These are phyloP conservation scores for Xylaria intraflava DNA, from an alignment of 495 filamentous ascomycete genomes.

Conservation along the genomic window DNA sequence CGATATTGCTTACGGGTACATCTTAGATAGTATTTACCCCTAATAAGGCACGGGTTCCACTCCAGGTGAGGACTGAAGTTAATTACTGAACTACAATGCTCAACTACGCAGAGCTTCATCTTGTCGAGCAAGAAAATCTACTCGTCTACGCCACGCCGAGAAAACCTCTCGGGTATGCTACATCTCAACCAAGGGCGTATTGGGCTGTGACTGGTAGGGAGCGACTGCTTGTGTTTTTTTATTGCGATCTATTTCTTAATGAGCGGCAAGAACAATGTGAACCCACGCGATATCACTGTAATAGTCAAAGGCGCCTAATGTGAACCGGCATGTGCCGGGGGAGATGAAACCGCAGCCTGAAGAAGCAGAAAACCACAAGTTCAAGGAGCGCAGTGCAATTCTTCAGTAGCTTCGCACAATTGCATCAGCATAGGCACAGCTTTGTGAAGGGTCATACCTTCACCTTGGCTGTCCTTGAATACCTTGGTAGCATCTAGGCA, in stretches of 20 bases:
- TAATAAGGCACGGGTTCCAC: too few relatives aligned
- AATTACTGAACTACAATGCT: too few relatives aligned
- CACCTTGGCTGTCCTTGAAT: conserved; percentile 2
- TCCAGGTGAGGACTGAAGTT: too few relatives aligned
- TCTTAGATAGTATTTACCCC: too few relatives aligned
- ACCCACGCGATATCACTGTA: neutral
- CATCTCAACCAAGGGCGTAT: too few relatives aligned
- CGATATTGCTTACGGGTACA: too few relatives aligned
- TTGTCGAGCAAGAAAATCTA: too few relatives aligned
- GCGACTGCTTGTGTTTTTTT: conserved; percentile 12
- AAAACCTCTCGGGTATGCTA: too few relatives aligned
- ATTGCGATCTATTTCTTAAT: conserved; percentile 19
- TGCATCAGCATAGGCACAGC: neutral
- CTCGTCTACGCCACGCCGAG: too few relatives aligned
- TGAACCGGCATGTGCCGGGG: neutral
- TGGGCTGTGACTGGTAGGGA: too few relatives aligned
- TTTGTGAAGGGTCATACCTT: neutral
- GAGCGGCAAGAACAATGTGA: conserved; percentile 13
- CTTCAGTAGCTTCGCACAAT: neutral
- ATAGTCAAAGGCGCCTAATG: conserved; percentile 1
- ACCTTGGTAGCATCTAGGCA: conserved; percentile 15
- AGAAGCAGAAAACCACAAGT: conserved; percentile 12
- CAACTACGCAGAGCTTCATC: too few relatives aligned
- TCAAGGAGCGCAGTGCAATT: neutral
- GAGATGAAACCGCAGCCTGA: conserved; percentile 2